Conservation (phyloP, 2,329 filamentous ascomycete species). For the Sordariomycetes sp. region DNA sequence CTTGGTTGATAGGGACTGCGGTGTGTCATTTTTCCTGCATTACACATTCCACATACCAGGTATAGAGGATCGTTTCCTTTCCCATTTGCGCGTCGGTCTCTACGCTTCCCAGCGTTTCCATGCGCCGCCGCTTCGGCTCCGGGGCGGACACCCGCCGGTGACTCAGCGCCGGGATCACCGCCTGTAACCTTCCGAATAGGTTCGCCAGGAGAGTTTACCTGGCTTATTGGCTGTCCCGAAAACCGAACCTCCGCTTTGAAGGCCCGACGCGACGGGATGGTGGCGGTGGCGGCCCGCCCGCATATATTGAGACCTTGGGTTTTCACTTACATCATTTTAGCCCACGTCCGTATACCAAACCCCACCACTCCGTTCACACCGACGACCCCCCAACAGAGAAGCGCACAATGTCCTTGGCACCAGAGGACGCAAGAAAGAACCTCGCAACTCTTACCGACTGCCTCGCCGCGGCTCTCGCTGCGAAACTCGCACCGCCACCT, state of each 20-base stretch:
- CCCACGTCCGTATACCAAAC: too few species aligned
- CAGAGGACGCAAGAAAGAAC: slow-evolving; percentile 9
- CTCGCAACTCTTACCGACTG: slow-evolving; percentile 58
- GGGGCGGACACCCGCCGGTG: background rate
- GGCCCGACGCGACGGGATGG: too few species aligned
- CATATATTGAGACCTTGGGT: too few species aligned
- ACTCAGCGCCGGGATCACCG: background rate
- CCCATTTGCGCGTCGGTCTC: background rate
- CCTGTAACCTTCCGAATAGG: background rate
- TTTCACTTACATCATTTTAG: too few species aligned
- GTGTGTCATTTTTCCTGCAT: too few species aligned
- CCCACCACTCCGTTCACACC: background rate
- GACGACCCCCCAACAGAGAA: background rate
- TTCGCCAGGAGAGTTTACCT: background rate
- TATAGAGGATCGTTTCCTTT: too few species aligned
- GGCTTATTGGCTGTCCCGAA: too few species aligned
- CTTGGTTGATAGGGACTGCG: too few species aligned
- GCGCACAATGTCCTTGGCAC: background rate
- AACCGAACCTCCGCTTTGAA: too few species aligned
- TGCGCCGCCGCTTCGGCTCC: background rate
- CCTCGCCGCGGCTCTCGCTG: slow-evolving; percentile 55
- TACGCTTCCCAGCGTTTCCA: background rate
- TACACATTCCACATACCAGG: too few species aligned
- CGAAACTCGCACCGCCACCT: slow-evolving; percentile 33
- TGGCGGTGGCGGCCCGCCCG: too few species aligned